A percentile compares a stretch with the other conserved stretches of the same genome.
These are phyloP conservation scores for Choiromyces venosus DNA, from an alignment of 495 filamentous ascomycete genomes.

Conservation along the genomic window DNA sequence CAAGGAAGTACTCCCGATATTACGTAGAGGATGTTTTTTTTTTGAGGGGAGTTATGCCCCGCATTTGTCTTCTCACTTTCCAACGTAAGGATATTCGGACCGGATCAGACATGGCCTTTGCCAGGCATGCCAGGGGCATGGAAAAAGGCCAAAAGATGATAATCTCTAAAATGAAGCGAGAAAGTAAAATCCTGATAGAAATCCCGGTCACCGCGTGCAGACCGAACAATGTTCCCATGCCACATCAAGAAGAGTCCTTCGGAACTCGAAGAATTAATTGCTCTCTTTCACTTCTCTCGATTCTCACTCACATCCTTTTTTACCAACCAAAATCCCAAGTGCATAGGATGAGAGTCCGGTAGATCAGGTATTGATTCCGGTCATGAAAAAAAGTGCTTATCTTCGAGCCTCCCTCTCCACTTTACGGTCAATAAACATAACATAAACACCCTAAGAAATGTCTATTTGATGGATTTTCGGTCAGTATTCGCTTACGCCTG, in stretches of 20 bases:
- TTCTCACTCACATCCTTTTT: not conserved
- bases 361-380: not conserved
- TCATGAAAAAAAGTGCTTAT: not conserved
- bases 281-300: not conserved
- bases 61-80: not conserved
- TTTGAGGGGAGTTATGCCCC: not conserved
- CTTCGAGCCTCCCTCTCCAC: conserved; percentile 1
- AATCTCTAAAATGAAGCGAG: not conserved
- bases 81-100: not conserved
- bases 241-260: not conserved
- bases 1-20: not conserved
- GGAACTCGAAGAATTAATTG: not conserved
- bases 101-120: not conserved
- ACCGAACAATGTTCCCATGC: not conserved
- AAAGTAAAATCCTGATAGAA: not conserved
- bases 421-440: not conserved
- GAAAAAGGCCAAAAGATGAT: not conserved
- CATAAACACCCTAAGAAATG: not conserved
- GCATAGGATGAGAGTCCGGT: not conserved
- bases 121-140: not conserved
- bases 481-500: not conserved
- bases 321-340: not conserved
- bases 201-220: not conserved
- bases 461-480: not conserved
- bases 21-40: not conserved